A percentile compares a stretch with the other conserved stretches of the same genome.
phyloP scores from a whole-genome alignment of 208 protist genomes.

The Acanthamoeba lenticulata region DNA sequence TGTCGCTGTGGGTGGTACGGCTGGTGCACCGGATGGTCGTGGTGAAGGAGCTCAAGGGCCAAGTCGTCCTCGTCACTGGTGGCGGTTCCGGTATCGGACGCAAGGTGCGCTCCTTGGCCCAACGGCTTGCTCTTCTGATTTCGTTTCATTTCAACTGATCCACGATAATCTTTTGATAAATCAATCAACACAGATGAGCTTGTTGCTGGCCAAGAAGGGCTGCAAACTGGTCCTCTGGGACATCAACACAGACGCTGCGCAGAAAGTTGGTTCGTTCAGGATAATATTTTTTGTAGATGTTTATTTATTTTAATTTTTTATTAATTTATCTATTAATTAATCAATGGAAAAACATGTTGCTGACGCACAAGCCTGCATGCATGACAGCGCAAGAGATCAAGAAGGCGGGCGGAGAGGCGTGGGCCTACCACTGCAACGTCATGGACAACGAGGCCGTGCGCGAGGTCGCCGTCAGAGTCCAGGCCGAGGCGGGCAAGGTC shows the following conservation, averaged over 20 bases:
- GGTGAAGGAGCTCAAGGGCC: constrained; percentile 33
- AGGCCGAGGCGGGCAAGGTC: constrained; percentile 5
- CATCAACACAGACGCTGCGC: constrained; percentile 33
- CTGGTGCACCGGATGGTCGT: neutral
- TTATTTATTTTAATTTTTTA: too few relatives aligned
- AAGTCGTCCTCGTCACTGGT: constrained; percentile 43
- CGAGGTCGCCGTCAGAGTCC: neutral
- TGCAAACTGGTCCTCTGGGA: constrained; percentile 49
- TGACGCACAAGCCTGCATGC: neutral
- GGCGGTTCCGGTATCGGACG: constrained; percentile 26
- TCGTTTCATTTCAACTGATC: neutral
- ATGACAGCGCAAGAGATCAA: neutral
- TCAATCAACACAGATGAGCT: neutral
- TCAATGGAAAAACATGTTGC: neutral
- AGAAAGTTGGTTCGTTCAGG: neutral
- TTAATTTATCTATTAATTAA: too few relatives aligned
- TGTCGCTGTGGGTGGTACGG: neutral
- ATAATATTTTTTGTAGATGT: neutral
- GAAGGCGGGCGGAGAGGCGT: neutral
- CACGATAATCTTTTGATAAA: neutral
- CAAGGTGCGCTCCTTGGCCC: neutral
- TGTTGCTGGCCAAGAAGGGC: constrained; percentile 35
- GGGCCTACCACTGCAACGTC: constrained; percentile 37
- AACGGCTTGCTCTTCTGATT: neutral
- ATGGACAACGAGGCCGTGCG: constrained; percentile 15